Base-by-base conservation (phyloP, 352 stramenopile species). In the Phytophthora tentaculata region DNA sequence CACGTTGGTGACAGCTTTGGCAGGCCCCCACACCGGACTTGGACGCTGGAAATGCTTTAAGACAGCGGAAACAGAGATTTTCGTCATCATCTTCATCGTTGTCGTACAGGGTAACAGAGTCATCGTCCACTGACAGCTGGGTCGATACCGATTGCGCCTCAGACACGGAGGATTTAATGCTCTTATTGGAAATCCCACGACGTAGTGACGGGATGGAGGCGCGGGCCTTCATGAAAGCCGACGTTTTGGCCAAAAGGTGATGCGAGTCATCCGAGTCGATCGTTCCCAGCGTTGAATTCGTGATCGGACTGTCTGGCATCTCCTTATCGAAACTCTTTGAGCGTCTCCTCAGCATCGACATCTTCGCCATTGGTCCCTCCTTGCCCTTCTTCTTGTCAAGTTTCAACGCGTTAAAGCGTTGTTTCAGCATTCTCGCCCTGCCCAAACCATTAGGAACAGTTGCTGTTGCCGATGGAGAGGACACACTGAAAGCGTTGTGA, bases 1-100 rank as follows among this genome's bases (percentile, higher is more conserved):
- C 78, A 24, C 77, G 82, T 71, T 92, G 81, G 28, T 91, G 72
- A 47, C 86, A 94, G 55, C 74, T 88, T 61, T 86, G 71, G 14
- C 86, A 84, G 12, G 56, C 61, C n/a, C 68, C 64, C 5, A 62
- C 64, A 37, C 68, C 63, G 2, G 58, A 28, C 7, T 70, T 71
- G 2, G 45, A 66, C 5, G 32, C 43, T 26, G 73, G 48, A n/a
- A 88, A 57, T 1, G 74, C 50, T 56, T 82, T 74, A 22, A 89
- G 58, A 39, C 85, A 94, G 45, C 83, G 79, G 55, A 90, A 91
- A 57, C 85, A 94, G n/a, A 83, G 47, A 23, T 69, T 80, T 24
- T 85, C 79, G 22, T 88, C 81, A 20, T 87, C 80, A 8, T 83
- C 64, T 28, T 69, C 69, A 17, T 79, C 77, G n/a, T 84, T 71